Evolutionary conservation across 2,329 filamentous ascomycete species (phyloP), one percentile per base, ranked within the genome.

Genomic region (Tetracladium maxilliforme): DNA sequence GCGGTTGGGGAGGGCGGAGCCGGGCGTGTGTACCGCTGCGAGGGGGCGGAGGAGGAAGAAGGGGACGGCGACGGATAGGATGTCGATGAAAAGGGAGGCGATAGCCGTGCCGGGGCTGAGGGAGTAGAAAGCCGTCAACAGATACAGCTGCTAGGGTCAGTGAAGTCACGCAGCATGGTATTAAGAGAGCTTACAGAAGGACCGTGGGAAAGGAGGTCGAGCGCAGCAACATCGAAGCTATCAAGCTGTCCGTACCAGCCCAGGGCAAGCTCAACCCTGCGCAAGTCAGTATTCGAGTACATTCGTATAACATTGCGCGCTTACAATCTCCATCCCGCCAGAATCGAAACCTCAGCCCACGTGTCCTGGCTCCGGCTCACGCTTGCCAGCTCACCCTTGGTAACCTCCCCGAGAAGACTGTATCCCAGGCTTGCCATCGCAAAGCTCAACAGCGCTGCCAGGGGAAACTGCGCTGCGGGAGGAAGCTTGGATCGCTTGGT

Each of bases 231-330:
- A 46, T 82, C 76, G 44, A 70, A 62, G 51, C 77, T 71, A 48
- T 92, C 82, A 44, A 78, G 80, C 33, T 72, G 62, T 21, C 71
- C 58, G 38, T 66, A 67, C 82, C 83, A 93, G 23, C 69, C 75
- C 23, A 86, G 43, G 14, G 59, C 69, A 26, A 92, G 58, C 45
- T 84, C 74, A 23, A 71, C 47, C 45, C 67, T 80, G 62, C 56
- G 58, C n/a, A 66, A 6, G 10, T 19, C 9, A n/a, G 8, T 14
- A 21, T 36, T 18, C 36, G 29, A 12, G 13, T 16, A n/a, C 11
- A n/a, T 15, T 14, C 7, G 16, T 12, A 14, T 15, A 24, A 10
- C 10, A 10, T 16, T 11, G 16, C 12, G 6, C 6, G 12, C 21
- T 10, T 21, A 4, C 18, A 6, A 4, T 46, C 58, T 60, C 66